phyloP scores from a whole-genome alignment of 257 asterid genomes.

The Capsicum pubescens region DNA sequence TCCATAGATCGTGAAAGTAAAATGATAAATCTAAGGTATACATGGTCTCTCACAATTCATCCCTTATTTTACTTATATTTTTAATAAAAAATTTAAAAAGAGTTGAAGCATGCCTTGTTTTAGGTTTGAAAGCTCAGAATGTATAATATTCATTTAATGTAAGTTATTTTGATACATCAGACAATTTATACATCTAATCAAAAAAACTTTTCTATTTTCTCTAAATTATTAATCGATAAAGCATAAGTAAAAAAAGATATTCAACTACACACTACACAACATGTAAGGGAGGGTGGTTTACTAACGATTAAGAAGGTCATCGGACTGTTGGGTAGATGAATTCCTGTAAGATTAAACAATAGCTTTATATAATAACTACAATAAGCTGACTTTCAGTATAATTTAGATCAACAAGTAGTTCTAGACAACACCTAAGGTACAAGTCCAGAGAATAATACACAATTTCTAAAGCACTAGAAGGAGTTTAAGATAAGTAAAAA shows the following conservation, averaged over 20 bases:
- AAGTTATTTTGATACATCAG: neutral
- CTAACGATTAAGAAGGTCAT: conserved; percentile 50
- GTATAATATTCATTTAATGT: neutral
- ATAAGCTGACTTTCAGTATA: neutral
- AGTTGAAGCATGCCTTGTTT: neutral
- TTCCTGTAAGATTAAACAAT: conserved; percentile 42
- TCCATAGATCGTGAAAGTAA: neutral
- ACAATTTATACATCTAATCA: conserved; percentile 5
- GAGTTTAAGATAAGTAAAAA: neutral
- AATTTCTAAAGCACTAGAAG: conserved; percentile 23
- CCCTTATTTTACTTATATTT: neutral
- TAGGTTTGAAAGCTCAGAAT: neutral
- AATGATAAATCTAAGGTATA: neutral
- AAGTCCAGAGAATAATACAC: conserved; percentile 12
- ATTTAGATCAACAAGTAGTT: conserved; percentile 23
- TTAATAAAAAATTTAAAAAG: neutral
- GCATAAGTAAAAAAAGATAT: neutral
- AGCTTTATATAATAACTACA: conserved; percentile 18
- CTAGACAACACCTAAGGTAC: conserved; percentile 17
- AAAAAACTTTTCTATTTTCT: neutral
- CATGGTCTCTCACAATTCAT: neutral
- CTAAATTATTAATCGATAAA: conserved; percentile 8
- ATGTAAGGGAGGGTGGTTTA: conserved; percentile 10
- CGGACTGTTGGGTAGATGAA: conserved; percentile 45
- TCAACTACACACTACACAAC: neutral